Evolutionary conservation across 345 rosid species (phyloP).

Genomic region (Combretum micranthum): DNA sequence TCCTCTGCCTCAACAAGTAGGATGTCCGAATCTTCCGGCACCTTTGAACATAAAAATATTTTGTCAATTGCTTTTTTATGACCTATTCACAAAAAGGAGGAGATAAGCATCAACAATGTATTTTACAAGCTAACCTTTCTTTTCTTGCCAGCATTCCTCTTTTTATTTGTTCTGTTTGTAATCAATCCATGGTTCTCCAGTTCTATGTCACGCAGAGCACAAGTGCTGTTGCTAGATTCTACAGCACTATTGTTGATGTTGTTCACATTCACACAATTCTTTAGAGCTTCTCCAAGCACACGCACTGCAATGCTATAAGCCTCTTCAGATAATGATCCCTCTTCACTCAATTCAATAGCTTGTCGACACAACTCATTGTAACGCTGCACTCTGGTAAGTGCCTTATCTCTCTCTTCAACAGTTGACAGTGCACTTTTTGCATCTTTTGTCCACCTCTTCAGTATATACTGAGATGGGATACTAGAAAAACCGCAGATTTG

Average conservation of each 20-base stretch:
- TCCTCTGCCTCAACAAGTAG: slow-evolving; percentile 33
- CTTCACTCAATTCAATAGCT: slow-evolving; percentile 46
- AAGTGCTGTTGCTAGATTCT: slow-evolving; percentile 22
- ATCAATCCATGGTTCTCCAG: slow-evolving; percentile 28
- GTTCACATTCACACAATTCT: slow-evolving; percentile 42
- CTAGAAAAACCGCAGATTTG: slow-evolving; percentile 43
- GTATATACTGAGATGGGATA: slow-evolving; percentile 39
- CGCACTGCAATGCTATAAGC: slow-evolving; percentile 33
- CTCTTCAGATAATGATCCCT: slow-evolving; percentile 38
- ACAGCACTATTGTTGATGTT: slow-evolving; percentile 22
- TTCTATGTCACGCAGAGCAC: slow-evolving; percentile 22
- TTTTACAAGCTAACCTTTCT: slow-evolving; percentile 30
- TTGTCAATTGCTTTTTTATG: background rate
- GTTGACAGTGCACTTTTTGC: slow-evolving; percentile 31
- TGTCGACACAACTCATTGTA: slow-evolving; percentile 40
- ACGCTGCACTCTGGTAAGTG: slow-evolving; percentile 33
- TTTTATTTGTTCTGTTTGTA: slow-evolving; percentile 28
- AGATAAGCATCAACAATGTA: background rate
- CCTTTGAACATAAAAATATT: slow-evolving; percentile 20
- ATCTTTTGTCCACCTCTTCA: slow-evolving; percentile 55
- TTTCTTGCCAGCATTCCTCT: slow-evolving; percentile 34
- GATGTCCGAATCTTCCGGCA: slow-evolving; percentile 30
- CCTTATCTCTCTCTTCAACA: slow-evolving; percentile 25
- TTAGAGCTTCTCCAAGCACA: slow-evolving; percentile 36
- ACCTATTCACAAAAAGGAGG: too few relatives aligned